These are phyloP conservation scores for Aulographum hederae DNA, from an alignment of 2,329 filamentous ascomycete genomes.

Conservation along the genomic window DNA sequence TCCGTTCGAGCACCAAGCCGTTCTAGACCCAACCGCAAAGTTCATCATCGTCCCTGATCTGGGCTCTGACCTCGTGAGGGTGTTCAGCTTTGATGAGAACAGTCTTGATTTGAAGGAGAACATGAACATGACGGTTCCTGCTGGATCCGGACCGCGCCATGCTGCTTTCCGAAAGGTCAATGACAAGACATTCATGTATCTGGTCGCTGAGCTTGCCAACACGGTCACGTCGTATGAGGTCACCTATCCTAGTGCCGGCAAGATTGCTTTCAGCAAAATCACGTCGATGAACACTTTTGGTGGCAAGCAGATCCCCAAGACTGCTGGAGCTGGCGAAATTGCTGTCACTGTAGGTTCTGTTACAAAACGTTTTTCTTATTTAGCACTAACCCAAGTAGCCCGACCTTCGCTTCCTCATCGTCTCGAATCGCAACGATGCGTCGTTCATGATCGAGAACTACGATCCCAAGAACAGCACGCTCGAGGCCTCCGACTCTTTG, in stretches of 20 bases:
- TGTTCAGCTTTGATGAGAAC: slow-evolving; percentile 12
- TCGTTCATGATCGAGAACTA: slow-evolving; percentile 33
- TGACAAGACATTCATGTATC: slow-evolving; percentile 14
- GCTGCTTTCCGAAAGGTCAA: slow-evolving; percentile 13
- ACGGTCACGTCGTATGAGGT: slow-evolving; percentile 32
- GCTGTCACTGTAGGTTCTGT: slow-evolving; percentile 17
- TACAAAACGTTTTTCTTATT: neutral
- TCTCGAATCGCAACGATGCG: slow-evolving; percentile 48
- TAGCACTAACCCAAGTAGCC: slow-evolving; percentile 9
- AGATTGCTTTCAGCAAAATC: slow-evolving; percentile 26
- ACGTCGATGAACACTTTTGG: slow-evolving; percentile 31
- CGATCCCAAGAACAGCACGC: slow-evolving; percentile 16
- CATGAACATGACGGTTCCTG: slow-evolving; percentile 9
- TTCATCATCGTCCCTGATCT: slow-evolving; percentile 19
- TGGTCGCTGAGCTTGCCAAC: slow-evolving; percentile 32
- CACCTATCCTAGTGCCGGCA: slow-evolving; percentile 22
- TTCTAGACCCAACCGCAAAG: slow-evolving; percentile 18
- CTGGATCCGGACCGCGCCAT: slow-evolving; percentile 18
- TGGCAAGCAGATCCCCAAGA: slow-evolving; percentile 21
- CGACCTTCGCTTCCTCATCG: slow-evolving; percentile 40
- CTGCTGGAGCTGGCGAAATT: slow-evolving; percentile 37
- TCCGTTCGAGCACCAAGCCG: slow-evolving; percentile 17
- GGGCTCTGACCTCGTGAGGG: slow-evolving; percentile 17
- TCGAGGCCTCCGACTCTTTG: slow-evolving; percentile 35
- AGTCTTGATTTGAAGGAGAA: slow-evolving; percentile 9